Evolutionary conservation across 225 moss, liverwort and hornwort species (phyloP).

Genomic region (Takakia lepidozioides): DNA sequence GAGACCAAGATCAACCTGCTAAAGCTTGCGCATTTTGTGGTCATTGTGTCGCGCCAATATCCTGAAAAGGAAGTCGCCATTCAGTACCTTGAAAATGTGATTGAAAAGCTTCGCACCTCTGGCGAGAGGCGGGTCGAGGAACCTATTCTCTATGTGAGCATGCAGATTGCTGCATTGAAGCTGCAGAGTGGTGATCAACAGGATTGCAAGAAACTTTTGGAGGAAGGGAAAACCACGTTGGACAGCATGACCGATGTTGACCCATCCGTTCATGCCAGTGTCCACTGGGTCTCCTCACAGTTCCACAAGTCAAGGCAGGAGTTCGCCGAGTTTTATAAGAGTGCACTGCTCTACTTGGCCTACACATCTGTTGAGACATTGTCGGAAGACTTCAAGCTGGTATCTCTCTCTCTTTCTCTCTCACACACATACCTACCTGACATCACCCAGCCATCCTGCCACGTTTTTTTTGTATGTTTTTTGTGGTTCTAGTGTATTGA

Average conservation of each 20-base stretch:
- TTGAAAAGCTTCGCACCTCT: conserved; percentile 72
- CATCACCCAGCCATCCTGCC: too few relatives aligned
- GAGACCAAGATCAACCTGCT: conserved; percentile 90
- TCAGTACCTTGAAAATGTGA: conserved; percentile 69
- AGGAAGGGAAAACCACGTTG: conserved; percentile 73
- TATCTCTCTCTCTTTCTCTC: conserved; percentile 15
- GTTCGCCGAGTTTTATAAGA: conserved; percentile 97
- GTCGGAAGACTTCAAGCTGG: conserved; percentile 93
- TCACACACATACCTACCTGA: too few relatives aligned
- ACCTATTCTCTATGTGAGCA: conserved; percentile 88
- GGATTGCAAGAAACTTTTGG: conserved; percentile 74
- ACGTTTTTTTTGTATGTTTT: too few relatives aligned
- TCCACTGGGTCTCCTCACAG: conserved; percentile 98
- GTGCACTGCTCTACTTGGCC: conserved; percentile 85
- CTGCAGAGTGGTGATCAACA: conserved; percentile 75
- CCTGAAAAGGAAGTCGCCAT: conserved; percentile 70
- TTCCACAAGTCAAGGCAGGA: conserved; percentile 94
- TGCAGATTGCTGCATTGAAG: conserved; percentile 93
- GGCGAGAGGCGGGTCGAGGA: conserved; percentile 94
- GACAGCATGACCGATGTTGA: conserved; percentile 96
- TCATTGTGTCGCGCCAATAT: conserved; percentile 76
- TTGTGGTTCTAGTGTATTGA: too few relatives aligned
- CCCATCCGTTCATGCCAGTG: conserved; percentile 89
- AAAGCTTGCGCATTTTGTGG: conserved; percentile 85
- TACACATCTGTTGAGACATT: conserved; percentile 97